phyloP scores from a whole-genome alignment of 495 filamentous ascomycete genomes.

The Penicillium atrosanguineum region DNA sequence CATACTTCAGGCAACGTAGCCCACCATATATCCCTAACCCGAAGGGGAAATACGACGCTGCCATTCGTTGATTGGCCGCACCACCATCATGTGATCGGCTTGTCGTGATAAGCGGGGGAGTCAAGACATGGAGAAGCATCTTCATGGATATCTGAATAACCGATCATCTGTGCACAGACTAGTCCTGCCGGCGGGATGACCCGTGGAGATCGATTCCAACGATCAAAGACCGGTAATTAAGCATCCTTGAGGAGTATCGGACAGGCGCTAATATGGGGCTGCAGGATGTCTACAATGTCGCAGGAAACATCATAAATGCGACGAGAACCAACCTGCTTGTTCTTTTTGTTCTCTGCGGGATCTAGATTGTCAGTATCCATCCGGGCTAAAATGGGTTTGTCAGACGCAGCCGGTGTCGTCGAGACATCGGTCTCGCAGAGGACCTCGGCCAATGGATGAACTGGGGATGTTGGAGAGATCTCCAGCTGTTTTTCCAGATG shows the following conservation, averaged over 20 bases:
- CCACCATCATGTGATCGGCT: slow-evolving; percentile 12
- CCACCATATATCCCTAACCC: neutral
- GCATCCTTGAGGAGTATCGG: neutral
- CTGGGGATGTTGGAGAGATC: neutral
- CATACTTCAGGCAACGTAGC: too few relatives aligned
- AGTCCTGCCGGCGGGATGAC: slow-evolving; percentile 10
- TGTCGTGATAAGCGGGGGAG: slow-evolving; percentile 13
- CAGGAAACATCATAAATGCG: slow-evolving; percentile 26
- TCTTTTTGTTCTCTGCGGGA: slow-evolving; percentile 17
- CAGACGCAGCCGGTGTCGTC: slow-evolving; percentile 12
- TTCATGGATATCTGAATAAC: neutral
- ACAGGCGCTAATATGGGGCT: slow-evolving; percentile 2
- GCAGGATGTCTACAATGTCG: slow-evolving; percentile 27
- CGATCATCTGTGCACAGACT: neutral
- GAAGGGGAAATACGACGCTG: neutral
- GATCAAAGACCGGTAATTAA: slow-evolving; percentile 22
- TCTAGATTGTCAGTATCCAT: slow-evolving; percentile 22
- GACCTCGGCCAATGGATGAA: neutral
- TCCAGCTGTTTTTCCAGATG: slow-evolving; percentile 1
- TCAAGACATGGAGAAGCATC: neutral
- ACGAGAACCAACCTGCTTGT: slow-evolving; percentile 21
- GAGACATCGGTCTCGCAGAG: slow-evolving; percentile 19
- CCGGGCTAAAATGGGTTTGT: slow-evolving; percentile 22
- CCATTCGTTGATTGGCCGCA: neutral
- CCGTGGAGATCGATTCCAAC: slow-evolving; percentile 15